These are phyloP conservation scores for Pseudohyphozyma bogoriensis DNA, from an alignment of 768 basidiomycete species.

Conservation along the genomic window DNA sequence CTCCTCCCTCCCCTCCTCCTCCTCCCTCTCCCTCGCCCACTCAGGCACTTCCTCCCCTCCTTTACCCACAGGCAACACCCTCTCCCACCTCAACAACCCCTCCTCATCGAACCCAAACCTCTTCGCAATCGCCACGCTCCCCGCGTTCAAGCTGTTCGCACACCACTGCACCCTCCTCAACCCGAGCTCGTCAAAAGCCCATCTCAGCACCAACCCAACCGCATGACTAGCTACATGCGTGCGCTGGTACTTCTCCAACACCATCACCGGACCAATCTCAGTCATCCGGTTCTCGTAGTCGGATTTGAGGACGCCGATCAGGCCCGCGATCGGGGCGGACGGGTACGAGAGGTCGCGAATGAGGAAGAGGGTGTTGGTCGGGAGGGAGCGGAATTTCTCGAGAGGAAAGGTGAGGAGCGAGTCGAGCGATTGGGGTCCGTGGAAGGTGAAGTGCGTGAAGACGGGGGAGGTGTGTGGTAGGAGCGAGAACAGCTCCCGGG, in stretches of 20 bases:
- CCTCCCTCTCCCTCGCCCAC: neutral
- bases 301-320: neutral
- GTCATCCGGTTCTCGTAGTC: neutral
- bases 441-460: neutral
- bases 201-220: neutral
- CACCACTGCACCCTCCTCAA: neutral
- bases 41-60: neutral
- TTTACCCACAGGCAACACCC: neutral
- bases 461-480: neutral
- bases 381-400: neutral
- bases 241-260: neutral
- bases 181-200: neutral
- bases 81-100: neutral
- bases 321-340: neutral
- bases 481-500: neutral
- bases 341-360: neutral
- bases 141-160: neutral
- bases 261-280: neutral
- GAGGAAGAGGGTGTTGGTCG: neutral
- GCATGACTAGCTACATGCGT: neutral
- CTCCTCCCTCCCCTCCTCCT: neutral
- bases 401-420: neutral
- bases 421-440: neutral
- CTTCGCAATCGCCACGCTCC: neutral
- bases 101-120: neutral